Conservation (phyloP, 2,329 filamentous ascomycete genomes). For the Talaromyces sp. region DNA sequence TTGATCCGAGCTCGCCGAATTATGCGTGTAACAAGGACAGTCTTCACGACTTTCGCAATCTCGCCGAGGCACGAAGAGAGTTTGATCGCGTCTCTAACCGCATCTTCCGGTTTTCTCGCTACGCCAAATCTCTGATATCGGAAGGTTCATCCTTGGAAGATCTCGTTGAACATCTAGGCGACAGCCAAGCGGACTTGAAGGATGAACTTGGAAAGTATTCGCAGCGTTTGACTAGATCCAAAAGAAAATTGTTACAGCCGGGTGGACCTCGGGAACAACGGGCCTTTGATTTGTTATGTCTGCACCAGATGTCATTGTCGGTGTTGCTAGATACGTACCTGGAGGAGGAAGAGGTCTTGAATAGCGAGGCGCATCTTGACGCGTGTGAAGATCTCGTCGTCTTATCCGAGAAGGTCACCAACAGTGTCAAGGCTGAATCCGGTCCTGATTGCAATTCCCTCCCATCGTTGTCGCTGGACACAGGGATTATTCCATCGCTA, state of each 20-base stretch:
- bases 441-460: neutral
- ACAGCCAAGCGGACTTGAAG: neutral
- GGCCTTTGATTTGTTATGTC: conserved; percentile 13
- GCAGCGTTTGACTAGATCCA: neutral
- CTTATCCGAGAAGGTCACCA: neutral
- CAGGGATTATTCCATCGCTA: conserved; percentile 26
- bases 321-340: conserved; percentile 12
- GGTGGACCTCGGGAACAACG: conserved; percentile 7
- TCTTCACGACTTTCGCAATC: neutral
- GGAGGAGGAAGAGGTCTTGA: conserved; percentile 1
- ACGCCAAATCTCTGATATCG: neutral
- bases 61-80: conserved; percentile 1
- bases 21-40: neutral
- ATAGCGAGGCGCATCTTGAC: conserved; percentile 6
- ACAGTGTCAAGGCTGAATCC: conserved; percentile 2
- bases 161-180: neutral
- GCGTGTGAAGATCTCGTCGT: conserved; percentile 4
- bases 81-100: neutral
- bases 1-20: neutral
- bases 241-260: neutral
- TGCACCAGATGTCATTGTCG: conserved; percentile 9
- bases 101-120: neutral
- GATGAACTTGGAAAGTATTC: neutral
- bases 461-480: conserved; percentile 19
- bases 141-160: neutral